Evolutionary conservation across 2,329 filamentous ascomycete genomes (phyloP).

Genomic region (Epichloe aotearoae): DNA sequence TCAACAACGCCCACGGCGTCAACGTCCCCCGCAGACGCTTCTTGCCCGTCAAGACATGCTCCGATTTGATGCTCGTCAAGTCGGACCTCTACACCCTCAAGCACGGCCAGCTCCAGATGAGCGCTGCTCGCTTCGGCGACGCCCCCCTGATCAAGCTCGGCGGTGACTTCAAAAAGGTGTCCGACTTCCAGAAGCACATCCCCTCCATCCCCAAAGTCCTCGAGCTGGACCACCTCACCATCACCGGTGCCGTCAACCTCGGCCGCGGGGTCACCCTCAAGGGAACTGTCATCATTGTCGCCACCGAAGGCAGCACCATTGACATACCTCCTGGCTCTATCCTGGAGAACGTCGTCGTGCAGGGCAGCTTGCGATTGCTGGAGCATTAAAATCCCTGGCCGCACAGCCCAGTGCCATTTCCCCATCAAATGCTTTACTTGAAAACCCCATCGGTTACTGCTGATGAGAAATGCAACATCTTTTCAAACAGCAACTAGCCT

Average conservation of each 20-base stretch:
- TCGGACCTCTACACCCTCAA: slow-evolving; percentile 97
- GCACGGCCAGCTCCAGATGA: slow-evolving; percentile 96
- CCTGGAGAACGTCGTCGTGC: slow-evolving; percentile 96
- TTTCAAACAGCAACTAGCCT: not conserved
- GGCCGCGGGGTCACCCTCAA: slow-evolving; percentile 92
- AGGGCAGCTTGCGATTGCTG: slow-evolving; percentile 74
- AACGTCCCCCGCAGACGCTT: slow-evolving; percentile 96
- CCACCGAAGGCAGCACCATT: slow-evolving; percentile 94
- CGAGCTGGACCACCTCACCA: slow-evolving; percentile 88
- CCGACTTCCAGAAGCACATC: slow-evolving; percentile 83
- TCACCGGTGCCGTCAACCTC: slow-evolving; percentile 93
- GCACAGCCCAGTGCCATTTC: not conserved
- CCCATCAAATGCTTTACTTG: not conserved
- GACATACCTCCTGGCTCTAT: slow-evolving; percentile 94
- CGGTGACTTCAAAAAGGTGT: slow-evolving; percentile 99
- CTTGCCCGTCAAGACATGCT: slow-evolving; percentile 99
- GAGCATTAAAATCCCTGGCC: slow-evolving; percentile 38
- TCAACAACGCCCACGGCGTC: slow-evolving; percentile 96
- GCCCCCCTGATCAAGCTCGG: slow-evolving; percentile 98
- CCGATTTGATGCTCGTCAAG: slow-evolving; percentile 98
- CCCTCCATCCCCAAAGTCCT: slow-evolving; percentile 81
- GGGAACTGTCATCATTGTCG: slow-evolving; percentile 97
- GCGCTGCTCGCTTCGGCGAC: slow-evolving; percentile 89
- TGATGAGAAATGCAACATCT: not conserved
- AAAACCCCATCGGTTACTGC: not conserved